Percentiles rank a stretch among this genome's conserved stretches.
Evolutionary conservation across 768 basidiomycete species (phyloP).

Genomic region (Boletus rex-veris): DNA sequence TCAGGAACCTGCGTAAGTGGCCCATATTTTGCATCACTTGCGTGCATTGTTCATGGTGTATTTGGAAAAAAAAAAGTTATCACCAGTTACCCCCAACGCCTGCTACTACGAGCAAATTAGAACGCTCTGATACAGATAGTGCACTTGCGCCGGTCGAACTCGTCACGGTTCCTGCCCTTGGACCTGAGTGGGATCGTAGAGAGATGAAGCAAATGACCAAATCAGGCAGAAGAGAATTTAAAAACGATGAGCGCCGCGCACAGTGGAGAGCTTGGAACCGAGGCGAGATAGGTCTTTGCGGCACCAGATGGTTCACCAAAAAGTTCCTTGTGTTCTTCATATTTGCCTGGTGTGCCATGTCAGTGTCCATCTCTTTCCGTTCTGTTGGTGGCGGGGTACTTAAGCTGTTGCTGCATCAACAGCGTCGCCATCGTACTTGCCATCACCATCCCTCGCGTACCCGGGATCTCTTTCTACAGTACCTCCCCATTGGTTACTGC

Average conservation of each 20-base stretch:
- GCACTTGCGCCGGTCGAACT: slow-evolving; percentile 65
- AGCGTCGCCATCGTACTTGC: slow-evolving; percentile 70
- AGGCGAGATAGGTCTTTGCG: slow-evolving; percentile 77
- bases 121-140: slow-evolving; percentile 33
- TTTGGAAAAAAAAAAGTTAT: slow-evolving; percentile 34
- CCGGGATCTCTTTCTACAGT: slow-evolving; percentile 60
- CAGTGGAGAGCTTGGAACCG: slow-evolving; percentile 77
- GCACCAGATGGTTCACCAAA: slow-evolving; percentile 67
- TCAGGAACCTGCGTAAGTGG: slow-evolving; percentile 46
- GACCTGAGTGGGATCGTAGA: slow-evolving; percentile 81
- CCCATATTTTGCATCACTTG: neutral
- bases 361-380: slow-evolving; percentile 26
- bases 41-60: slow-evolving; percentile 6
- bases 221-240: slow-evolving; percentile 61
- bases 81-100: slow-evolving; percentile 38
- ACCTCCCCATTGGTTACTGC: slow-evolving; percentile 56
- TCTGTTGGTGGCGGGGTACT: neutral
- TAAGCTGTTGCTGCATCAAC: neutral
- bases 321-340: slow-evolving; percentile 66
- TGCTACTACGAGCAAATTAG: slow-evolving; percentile 32
- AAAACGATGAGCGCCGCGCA: slow-evolving; percentile 47
- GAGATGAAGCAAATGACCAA: slow-evolving; percentile 80
- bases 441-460: slow-evolving; percentile 82
- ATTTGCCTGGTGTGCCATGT: slow-evolving; percentile 58
- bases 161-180: slow-evolving; percentile 88